Conservation (phyloP, 768 basidiomycete species). For the Coprinopsis strossmayeri region DNA sequence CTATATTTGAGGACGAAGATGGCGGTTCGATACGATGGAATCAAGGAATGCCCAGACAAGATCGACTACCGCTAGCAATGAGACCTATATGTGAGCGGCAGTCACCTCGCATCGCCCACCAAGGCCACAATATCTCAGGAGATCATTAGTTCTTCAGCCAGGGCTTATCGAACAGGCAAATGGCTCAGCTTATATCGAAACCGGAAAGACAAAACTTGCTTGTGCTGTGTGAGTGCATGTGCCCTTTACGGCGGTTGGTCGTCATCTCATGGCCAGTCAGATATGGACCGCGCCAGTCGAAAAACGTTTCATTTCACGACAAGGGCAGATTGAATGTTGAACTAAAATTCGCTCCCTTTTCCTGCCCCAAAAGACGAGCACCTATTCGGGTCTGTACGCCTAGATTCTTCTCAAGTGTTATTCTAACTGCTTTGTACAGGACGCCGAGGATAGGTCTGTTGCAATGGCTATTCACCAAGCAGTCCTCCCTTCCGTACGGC, state of each 20-base stretch:
- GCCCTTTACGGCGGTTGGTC: slow-evolving; percentile 4
- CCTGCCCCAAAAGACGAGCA: slow-evolving; percentile 67
- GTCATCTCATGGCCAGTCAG: slow-evolving; percentile 29
- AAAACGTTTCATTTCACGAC: slow-evolving; percentile 76
- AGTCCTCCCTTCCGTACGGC: slow-evolving; percentile 72
- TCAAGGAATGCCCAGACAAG: slow-evolving; percentile 35
- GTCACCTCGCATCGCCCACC: neutral
- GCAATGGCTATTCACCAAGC: slow-evolving; percentile 83
- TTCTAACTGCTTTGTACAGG: slow-evolving; percentile 41
- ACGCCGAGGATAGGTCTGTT: slow-evolving; percentile 88
- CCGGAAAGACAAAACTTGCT: slow-evolving; percentile 85
- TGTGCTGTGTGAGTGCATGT: slow-evolving; percentile 74
- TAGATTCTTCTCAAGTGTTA: slow-evolving; percentile 4
- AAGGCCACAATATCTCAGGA: slow-evolving; percentile 9
- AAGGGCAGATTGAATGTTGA: slow-evolving; percentile 89
- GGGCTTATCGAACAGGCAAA: slow-evolving; percentile 91
- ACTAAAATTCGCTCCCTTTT: slow-evolving; percentile 95
- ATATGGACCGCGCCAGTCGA: slow-evolving; percentile 82
- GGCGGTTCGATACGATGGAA: slow-evolving; percentile 22
- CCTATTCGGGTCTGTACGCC: slow-evolving; percentile 70
- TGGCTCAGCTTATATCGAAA: slow-evolving; percentile 96
- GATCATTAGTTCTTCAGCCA: slow-evolving; percentile 68
- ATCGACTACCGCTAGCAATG: slow-evolving; percentile 55
- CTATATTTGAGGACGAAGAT: slow-evolving; percentile 45
- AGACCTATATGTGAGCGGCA: slow-evolving; percentile 74